phyloP scores from a whole-genome alignment of 192 early-diverging fungal species.

The Backusella tuberculispora region DNA sequence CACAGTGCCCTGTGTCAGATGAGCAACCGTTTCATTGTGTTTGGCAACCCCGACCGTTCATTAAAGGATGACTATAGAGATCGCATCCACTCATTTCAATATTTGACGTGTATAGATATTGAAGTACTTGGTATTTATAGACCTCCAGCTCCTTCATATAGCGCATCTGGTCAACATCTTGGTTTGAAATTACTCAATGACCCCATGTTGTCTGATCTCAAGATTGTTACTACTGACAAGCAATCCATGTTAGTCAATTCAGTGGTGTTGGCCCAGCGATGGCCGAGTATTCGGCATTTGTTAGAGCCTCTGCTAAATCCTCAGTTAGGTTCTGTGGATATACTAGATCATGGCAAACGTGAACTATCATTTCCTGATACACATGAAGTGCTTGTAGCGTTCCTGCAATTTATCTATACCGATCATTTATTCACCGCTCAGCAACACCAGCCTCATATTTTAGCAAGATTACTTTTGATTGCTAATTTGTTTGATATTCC shows the following conservation, averaged over 20 bases:
- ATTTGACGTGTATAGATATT: conserved; percentile 67
- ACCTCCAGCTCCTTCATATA: conserved; percentile 53
- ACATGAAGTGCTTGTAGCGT: conserved; percentile 56
- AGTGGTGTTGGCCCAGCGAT: conserved; percentile 49
- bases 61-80: conserved; percentile 77
- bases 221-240: conserved; percentile 54
- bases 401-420: conserved; percentile 71
- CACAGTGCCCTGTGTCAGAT: conserved; percentile 63
- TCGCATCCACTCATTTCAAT: conserved; percentile 74
- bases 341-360: neutral
- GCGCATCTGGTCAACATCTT: conserved; percentile 58
- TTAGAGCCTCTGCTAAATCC: conserved; percentile 16
- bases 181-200: conserved; percentile 57
- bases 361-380: conserved; percentile 47
- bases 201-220: conserved; percentile 55
- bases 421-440: conserved; percentile 66
- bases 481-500: conserved; percentile 64
- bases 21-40: conserved; percentile 66
- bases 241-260: conserved; percentile 57
- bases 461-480: conserved; percentile 63
- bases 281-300: conserved; percentile 51
- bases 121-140: conserved; percentile 72
- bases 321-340: conserved; percentile 35
- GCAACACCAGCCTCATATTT: conserved; percentile 64
- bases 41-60: conserved; percentile 71